Base-by-base conservation (phyloP, 768 basidiomycete genomes). In the Mycena crocata region DNA sequence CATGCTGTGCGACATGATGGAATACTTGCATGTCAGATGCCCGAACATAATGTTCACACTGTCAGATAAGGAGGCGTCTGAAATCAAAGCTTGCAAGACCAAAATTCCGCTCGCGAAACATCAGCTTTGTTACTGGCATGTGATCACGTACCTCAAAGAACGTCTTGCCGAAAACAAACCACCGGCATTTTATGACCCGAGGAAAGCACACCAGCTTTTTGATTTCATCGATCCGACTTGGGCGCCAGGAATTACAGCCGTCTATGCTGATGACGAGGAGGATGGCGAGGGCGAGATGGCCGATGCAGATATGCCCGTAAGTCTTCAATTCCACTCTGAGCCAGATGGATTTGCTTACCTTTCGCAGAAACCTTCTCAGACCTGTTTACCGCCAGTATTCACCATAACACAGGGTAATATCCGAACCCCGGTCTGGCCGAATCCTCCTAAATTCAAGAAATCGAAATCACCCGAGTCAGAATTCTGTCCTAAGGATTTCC, bases 91-190 rank as follows among this genome's bases (percentile, higher is more conserved):
- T 0, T 69, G 76, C 55, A 48, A 56, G 0, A 64, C 34, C 1
- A 57, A 66, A 3, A 72, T 72, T 28, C 68, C 73, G 1, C 4
- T 54, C 8, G 71, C 74, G 5, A 78, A 78, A 51, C 74, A 78
- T 32, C 78, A 78, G 62, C 55, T 80, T 0, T 80, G 78, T 62
- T 75, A 76, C 40, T 80, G 78, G 79, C 79, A 80, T 54, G 71
- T 60, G 1, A 67, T 78, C 26, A 60, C 48, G 3, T 74, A 75
- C 17, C 24, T 77, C 14, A 73, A 76, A 26, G 51, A 68, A 35
- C 64, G 71, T 0, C 56, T 79, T 0, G 64, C 71, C 12, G 72
- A 74, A 39, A 64, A 71, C 32, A 74, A 71, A n/a, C 66, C 68
- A 39, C 73, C 72, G 0, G 68, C 73, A 12, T 26, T 40, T 10